Evolutionary conservation across 306 rosid species (phyloP).

Genomic region (Pyrus communis): DNA sequence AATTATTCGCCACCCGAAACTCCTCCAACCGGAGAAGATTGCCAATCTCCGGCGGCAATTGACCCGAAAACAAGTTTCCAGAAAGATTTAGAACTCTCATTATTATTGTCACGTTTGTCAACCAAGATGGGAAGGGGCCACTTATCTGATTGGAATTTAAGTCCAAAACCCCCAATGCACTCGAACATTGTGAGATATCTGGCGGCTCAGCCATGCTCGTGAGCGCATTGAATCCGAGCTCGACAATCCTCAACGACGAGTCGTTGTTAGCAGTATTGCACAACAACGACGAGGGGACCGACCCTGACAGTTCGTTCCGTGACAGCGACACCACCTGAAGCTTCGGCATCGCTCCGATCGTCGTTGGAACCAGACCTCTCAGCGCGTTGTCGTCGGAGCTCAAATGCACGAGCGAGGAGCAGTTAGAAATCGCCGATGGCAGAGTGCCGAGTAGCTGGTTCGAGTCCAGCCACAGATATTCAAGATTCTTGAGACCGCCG

Average conservation of each 20-base stretch:
- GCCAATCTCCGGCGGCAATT: constrained; percentile 41
- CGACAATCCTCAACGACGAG: constrained; percentile 38
- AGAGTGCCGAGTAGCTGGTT: constrained; percentile 50
- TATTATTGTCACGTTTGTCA: constrained; percentile 39
- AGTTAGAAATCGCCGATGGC: constrained; percentile 67
- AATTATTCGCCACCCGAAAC: constrained; percentile 39
- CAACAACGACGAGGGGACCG: constrained; percentile 47
- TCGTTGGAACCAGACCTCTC: constrained; percentile 55
- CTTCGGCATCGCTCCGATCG: constrained; percentile 47
- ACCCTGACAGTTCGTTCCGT: constrained; percentile 46
- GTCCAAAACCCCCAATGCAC: constrained; percentile 46
- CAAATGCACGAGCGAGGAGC: constrained; percentile 46
- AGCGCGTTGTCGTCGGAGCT: constrained; percentile 55
- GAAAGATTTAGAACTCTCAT: constrained; percentile 52
- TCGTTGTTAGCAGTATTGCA: constrained; percentile 28
- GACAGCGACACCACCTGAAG: constrained; percentile 67
- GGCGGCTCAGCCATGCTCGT: constrained; percentile 54
- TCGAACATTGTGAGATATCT: constrained; percentile 25
- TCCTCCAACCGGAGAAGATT: constrained; percentile 44
- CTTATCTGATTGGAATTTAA: constrained; percentile 45
- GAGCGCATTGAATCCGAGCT: constrained; percentile 54
- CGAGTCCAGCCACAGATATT: constrained; percentile 50
- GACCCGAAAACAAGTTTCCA: constrained; percentile 55
- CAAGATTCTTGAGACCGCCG: constrained; percentile 40
- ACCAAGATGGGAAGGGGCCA: constrained; percentile 53